phyloP scores from a whole-genome alignment of 805 yeast genomes.

The Wickerhamiella domercqiae region DNA sequence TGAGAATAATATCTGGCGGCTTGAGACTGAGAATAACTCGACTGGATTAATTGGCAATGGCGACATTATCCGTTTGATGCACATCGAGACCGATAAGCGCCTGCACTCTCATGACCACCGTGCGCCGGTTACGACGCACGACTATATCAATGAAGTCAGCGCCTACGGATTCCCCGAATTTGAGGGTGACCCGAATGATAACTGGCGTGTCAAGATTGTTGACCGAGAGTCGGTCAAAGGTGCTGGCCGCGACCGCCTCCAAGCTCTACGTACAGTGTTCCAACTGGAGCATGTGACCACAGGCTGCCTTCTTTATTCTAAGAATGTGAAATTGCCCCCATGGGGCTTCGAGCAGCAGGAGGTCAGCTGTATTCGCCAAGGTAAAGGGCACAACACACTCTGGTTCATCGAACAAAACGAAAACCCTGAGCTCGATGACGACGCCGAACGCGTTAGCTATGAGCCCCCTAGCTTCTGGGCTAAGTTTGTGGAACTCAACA shows the following conservation, averaged over 20 bases:
- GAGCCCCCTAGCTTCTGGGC: slow-evolving; percentile 29
- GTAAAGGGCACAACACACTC: slow-evolving; percentile 48
- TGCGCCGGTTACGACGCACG: slow-evolving; percentile 85
- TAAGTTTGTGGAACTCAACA: slow-evolving; percentile 42
- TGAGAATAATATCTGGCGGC: slow-evolving; percentile 61
- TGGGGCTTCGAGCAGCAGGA: slow-evolving; percentile 83
- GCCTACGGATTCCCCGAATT: slow-evolving; percentile 50
- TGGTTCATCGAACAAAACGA: slow-evolving; percentile 60
- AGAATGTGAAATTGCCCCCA: slow-evolving; percentile 55
- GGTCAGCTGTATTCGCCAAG: slow-evolving; percentile 68
- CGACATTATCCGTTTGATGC: slow-evolving; percentile 50
- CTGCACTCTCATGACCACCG: slow-evolving; percentile 57
- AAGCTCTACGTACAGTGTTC: slow-evolving; percentile 55
- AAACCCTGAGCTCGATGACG: slow-evolving; percentile 34
- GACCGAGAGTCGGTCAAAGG: slow-evolving; percentile 26
- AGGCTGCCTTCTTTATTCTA: slow-evolving; percentile 60
- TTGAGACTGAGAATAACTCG: slow-evolving; percentile 31
- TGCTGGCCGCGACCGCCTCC: slow-evolving; percentile 23
- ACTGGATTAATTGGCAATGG: slow-evolving; percentile 40
- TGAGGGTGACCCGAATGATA: slow-evolving; percentile 52
- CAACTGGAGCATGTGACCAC: slow-evolving; percentile 52
- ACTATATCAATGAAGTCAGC: slow-evolving; percentile 72
- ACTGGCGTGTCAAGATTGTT: slow-evolving; percentile 46
- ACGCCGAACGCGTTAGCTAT: slow-evolving; percentile 24
- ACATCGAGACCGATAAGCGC: slow-evolving; percentile 48